These are phyloP conservation scores for Musa balbisiana DNA, from an alignment of 202 grass and related monocot genomes.

Conservation along the genomic window DNA sequence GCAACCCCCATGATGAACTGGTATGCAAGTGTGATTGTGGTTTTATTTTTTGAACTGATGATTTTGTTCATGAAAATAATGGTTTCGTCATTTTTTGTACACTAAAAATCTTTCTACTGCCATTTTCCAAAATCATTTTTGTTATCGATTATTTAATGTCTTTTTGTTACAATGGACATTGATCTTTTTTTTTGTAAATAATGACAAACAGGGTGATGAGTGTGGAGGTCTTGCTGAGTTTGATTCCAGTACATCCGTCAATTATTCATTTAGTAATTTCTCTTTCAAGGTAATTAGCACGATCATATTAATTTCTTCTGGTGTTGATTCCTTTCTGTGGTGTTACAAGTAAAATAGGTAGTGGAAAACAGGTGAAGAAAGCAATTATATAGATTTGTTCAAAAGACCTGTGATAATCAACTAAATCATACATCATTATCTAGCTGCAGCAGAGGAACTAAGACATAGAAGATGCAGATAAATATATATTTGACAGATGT, in stretches of 20 bases:
- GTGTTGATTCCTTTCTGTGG: neutral
- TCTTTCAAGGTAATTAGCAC: slow-evolving; percentile 87
- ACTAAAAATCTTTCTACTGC: neutral
- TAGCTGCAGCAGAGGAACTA: too few species aligned
- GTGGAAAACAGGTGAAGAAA: too few species aligned
- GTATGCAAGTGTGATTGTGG: slow-evolving; percentile 29
- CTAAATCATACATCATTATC: neutral
- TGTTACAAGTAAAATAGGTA: too few species aligned
- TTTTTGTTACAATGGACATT: slow-evolving; percentile 12
- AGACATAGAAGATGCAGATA: too few species aligned
- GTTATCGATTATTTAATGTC: slow-evolving; percentile 18
- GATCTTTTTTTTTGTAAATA: slow-evolving; percentile 16
- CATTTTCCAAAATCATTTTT: too few species aligned
- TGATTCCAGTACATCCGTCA: slow-evolving; percentile 64
- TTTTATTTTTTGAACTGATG: neutral
- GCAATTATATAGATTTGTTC: neutral
- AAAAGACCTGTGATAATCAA: neutral
- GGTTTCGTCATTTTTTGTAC: neutral
- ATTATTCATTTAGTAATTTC: slow-evolving; percentile 99
- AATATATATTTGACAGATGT: too few species aligned
- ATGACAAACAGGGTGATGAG: slow-evolving; percentile 57
- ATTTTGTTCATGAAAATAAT: neutral
- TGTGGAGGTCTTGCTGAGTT: slow-evolving; percentile 67
- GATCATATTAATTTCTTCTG: neutral
- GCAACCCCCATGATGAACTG: slow-evolving; percentile 89